Percentiles rank a stretch among this genome's conserved stretches.
These are phyloP conservation scores for Knufia fluminis DNA, from an alignment of 2,329 filamentous ascomycete species.

Conservation along the genomic window DNA sequence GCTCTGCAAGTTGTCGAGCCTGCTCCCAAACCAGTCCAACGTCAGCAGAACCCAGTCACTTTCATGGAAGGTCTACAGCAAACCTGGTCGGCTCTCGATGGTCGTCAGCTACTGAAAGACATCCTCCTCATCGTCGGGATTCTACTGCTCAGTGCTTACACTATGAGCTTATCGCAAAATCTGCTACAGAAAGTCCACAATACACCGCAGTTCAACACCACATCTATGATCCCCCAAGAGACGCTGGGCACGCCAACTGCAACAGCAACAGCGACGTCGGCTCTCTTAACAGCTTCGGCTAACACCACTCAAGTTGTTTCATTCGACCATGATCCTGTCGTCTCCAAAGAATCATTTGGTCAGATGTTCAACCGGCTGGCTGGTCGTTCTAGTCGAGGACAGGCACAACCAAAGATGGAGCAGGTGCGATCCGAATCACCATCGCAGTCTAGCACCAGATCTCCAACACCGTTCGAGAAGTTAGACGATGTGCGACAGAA, in stretches of 20 bases:
- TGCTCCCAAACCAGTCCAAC: neutral
- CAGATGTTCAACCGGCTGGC: slow-evolving; percentile 3
- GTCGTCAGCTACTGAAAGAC: neutral
- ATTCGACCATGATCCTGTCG: neutral
- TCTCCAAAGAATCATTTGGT: slow-evolving; percentile 1
- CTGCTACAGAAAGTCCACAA: neutral
- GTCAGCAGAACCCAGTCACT: neutral
- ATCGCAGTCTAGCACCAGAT: neutral
- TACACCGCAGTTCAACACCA: neutral
- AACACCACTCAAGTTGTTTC: neutral
- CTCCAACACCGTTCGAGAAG: neutral
- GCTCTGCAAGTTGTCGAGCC: neutral
- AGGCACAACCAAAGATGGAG: neutral
- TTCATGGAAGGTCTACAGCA: neutral
- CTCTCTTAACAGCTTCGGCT: neutral
- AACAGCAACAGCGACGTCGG: neutral
- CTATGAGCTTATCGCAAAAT: neutral
- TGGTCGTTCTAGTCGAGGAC: neutral
- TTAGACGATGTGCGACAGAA: neutral
- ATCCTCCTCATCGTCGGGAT: neutral
- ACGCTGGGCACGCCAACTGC: neutral
- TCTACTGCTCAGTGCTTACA: neutral
- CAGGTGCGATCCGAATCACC: neutral
- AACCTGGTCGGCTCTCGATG: neutral
- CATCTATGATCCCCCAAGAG: neutral